These are phyloP conservation scores for Agaricus blazei DNA, from an alignment of 768 basidiomycete genomes.

Conservation along the genomic window DNA sequence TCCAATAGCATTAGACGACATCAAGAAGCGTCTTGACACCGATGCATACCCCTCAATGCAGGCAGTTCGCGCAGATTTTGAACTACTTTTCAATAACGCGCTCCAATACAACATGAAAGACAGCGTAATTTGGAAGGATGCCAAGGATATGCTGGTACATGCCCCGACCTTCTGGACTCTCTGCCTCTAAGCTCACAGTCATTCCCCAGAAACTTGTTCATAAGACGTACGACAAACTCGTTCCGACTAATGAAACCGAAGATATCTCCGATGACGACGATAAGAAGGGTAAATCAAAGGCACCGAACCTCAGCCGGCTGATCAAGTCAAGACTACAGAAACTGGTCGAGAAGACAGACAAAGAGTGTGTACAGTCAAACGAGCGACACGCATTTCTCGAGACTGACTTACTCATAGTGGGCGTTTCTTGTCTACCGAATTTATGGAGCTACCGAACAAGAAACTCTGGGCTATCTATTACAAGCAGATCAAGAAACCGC, in stretches of 20 bases:
- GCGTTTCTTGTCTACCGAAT: conserved; percentile 61
- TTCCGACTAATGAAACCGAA: conserved; percentile 33
- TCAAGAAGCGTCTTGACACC: conserved; percentile 71
- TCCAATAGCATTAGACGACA: conserved; percentile 86
- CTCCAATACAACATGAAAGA: conserved; percentile 80
- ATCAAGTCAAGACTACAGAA: conserved; percentile 70
- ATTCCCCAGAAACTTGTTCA: conserved; percentile 41
- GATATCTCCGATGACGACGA: conserved; percentile 32
- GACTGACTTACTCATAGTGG: conserved; percentile 39
- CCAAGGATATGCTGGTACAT: conserved; percentile 75
- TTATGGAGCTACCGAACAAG: conserved; percentile 80
- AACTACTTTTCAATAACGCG: conserved; percentile 76
- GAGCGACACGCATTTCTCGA: background rate
- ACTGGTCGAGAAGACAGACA: conserved; percentile 66
- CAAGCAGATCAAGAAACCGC: conserved; percentile 71
- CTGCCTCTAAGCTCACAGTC: background rate
- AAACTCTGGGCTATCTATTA: conserved; percentile 81
- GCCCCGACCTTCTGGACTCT: background rate
- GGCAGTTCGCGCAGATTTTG: conserved; percentile 66
- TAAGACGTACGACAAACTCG: conserved; percentile 43
- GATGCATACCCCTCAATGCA: conserved; percentile 57
- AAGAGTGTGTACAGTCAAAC: conserved; percentile 42
- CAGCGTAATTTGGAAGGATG: conserved; percentile 75
- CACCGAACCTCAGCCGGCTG: conserved; percentile 58
- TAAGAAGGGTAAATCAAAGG: conserved; percentile 47